Evolutionary conservation across 768 basidiomycete species (phyloP).

Genomic region (Lentinula sp.): DNA sequence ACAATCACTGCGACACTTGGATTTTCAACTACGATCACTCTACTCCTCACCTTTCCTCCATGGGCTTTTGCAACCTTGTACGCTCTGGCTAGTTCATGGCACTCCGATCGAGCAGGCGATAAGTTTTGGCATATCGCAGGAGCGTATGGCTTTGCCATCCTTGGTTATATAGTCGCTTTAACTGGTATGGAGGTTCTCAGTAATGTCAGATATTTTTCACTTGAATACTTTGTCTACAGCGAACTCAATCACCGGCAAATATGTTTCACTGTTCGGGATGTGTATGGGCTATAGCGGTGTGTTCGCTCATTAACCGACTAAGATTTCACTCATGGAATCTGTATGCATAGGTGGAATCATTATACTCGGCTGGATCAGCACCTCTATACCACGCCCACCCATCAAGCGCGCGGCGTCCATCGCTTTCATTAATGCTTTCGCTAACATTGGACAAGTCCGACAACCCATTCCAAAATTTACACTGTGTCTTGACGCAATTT

Average conservation of each 20-base stretch:
- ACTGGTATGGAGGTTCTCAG: conserved; percentile 42
- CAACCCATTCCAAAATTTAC: not conserved
- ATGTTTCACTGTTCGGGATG: conserved; percentile 13
- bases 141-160: conserved; percentile 44
- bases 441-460: conserved; percentile 16
- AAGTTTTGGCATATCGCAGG: conserved; percentile 51
- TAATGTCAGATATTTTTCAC: conserved; percentile 49
- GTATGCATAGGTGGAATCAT: conserved; percentile 44
- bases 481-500: not conserved
- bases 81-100: conserved; percentile 29
- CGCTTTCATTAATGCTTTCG: conserved; percentile 59
- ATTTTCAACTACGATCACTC: conserved; percentile 27
- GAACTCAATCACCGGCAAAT: conserved; percentile 9
- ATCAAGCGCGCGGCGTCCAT: conserved; percentile 65
- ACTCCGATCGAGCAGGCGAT: conserved; percentile 56
- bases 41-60: conserved; percentile 35
- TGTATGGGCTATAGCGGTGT: conserved; percentile 13
- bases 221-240: conserved; percentile 1
- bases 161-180: conserved; percentile 54
- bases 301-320: not conserved
- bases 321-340: not conserved
- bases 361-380: conserved; percentile 26
- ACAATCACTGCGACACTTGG: conserved; percentile 27
- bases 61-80: conserved; percentile 23
- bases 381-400: conserved; percentile 48